Base-by-base conservation (phyloP, 768 basidiomycete genomes). In the Myochromella boudieri region DNA sequence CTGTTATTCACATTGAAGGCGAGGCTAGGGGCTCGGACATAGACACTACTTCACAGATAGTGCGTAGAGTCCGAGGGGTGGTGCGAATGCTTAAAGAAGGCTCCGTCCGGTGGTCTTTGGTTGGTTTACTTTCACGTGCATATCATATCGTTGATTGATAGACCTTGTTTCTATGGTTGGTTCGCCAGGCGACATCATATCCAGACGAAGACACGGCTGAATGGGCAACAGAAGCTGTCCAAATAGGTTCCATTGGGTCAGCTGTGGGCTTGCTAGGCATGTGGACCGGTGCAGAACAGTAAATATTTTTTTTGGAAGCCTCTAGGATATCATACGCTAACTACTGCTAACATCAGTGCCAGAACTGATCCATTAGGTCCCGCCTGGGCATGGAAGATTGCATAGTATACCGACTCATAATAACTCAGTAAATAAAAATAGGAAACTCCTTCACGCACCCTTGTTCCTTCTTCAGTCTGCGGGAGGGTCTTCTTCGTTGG, bases 161-260 rank as follows among this genome's bases (percentile, higher is more conserved):
- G 7, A 15, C 14, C 29, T 21, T 34, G 10, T 37, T 29, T 20
- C 15, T 17, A 8, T 22, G n/a, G 9, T 14, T 34, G 22, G 27
- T 6, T 17, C n/a, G 3, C 33, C 32, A 75, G 67, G 66, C 60
- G 1, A 68, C 71, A 3, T 60, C 52, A 17, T 49, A 64, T 12
- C 42, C 61, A 0, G 65, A 65, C 9, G 61, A 69, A 14, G 56
- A 59, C 15, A 49, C 49, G 4, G 65, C 72, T 0, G 72, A 79
- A 50, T 83, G 81, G 81, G 61, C 66, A 1, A 74, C 70, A 10
- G 81, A 84, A 49, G 77, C 71, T n/a, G 63, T 83, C 0, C 81
- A 84, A 49, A 59, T 82, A 9, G 82, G 82, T 10, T 73, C 72
- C 2, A 62, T 77, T 12, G 78, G 78, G 5, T 77, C 77, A n/a